Evolutionary conservation across 2,329 filamentous ascomycete species (phyloP), one percentile per base, ranked within the genome.

Genomic region (Colletotrichum liriopes): DNA sequence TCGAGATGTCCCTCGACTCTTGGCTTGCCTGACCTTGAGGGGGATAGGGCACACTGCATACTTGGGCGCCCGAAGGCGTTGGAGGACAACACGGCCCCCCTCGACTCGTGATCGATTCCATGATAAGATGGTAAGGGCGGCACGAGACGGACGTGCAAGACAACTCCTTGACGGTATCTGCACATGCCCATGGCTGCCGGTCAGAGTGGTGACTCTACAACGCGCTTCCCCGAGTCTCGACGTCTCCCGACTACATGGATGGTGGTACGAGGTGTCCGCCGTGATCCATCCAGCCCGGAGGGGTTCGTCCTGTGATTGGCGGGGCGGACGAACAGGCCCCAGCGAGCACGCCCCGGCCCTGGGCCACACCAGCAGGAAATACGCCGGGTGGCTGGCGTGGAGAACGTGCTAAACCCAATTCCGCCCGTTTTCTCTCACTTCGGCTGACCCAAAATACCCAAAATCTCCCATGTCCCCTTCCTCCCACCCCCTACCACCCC

Each of bases 321-420:
- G 63, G 59, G 3, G 16, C 6, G 32, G 59, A 45, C 32, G 59
- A 69, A 49, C 58, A 60, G 54, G 64, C 65, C 65, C 51, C 65
- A 23, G 54, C 35, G 7, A 39, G 39, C 60, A n/a, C 6, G 37
- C 60, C 45, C 45, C 39, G 37, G 55, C 55, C 37, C 37, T 18
- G 47, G 47, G 5, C 32, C 54, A 35, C 20, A 35, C 52, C 59
- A 71, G 71, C 54, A 64, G 66, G 47, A 72, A 74, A 74, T 66
- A 39, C 64, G 67, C 72, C 73, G 73, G 71, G 56, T 74, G 73
- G 73, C 73, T 74, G 73, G 73, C 72, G n/a, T 56, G 64, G 65
- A 60, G 59, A 32, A 51, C 55, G 62, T 62, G 64, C 73, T 69
- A 69, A 72, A 51, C 73, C 72, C 64, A 74, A 74, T 68, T 55